Conservation (phyloP, 352 stramenopile genomes). For the Globisporangium echinulatum region DNA sequence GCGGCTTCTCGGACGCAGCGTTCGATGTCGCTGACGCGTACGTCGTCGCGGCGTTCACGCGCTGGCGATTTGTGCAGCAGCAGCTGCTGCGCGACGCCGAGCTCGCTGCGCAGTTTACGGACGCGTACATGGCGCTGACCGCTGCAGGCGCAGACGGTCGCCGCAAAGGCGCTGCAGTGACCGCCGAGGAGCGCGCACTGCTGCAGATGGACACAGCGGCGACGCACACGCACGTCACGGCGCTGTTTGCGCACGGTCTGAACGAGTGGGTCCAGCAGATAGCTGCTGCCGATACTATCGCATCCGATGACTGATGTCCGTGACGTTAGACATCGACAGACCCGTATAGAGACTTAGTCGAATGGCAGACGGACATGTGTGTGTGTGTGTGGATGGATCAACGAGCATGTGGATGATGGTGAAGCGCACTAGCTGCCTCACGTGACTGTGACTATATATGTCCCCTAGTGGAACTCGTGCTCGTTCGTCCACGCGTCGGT, state of each 20-base stretch:
- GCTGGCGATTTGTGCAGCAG: slow-evolving; percentile 44
- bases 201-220: slow-evolving; percentile 26
- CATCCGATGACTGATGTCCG: neutral
- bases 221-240: slow-evolving; percentile 25
- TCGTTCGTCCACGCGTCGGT: slow-evolving; percentile 91
- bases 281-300: neutral
- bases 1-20: slow-evolving; percentile 36
- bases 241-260: slow-evolving; percentile 40
- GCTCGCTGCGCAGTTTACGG: slow-evolving; percentile 30
- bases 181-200: slow-evolving; percentile 29
- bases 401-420: neutral
- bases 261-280: slow-evolving; percentile 47
- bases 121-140: slow-evolving; percentile 37
- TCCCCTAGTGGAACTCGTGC: slow-evolving; percentile 92
- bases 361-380: neutral
- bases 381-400: neutral
- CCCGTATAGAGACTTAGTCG: neutral
- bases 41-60: slow-evolving; percentile 67
- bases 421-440: too few species aligned
- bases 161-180: slow-evolving; percentile 24
- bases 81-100: slow-evolving; percentile 20
- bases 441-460: too few species aligned
- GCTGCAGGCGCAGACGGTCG: slow-evolving; percentile 6
- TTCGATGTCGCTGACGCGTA: slow-evolving; percentile 81
- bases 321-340: too few species aligned